Evolutionary conservation across 768 basidiomycete species (phyloP).

Genomic region (Tricholoma flavovirens): DNA sequence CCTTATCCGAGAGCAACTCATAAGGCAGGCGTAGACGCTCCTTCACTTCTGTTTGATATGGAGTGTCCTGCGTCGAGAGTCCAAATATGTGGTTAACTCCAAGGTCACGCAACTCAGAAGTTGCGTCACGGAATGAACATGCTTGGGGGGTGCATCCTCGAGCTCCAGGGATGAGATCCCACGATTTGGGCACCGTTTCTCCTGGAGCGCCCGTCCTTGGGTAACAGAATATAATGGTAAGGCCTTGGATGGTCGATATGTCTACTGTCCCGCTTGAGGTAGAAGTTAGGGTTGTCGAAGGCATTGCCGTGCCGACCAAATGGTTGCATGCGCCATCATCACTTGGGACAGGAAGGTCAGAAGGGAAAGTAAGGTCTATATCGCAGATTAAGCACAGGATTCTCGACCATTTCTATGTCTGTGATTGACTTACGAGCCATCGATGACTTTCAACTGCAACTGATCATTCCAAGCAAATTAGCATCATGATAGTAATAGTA

Average conservation of each 20-base stretch:
- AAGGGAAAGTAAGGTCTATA: constrained; percentile 9
- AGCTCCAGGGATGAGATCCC: constrained; percentile 20
- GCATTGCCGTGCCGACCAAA: constrained; percentile 10
- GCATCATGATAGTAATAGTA: no score
- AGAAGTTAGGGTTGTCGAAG: constrained; percentile 12
- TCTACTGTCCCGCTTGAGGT: constrained; percentile 14
- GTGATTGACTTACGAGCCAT: background rate
- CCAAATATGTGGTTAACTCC: constrained; percentile 18
- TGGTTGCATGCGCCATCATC: constrained; percentile 19
- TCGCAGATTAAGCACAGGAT: background rate
- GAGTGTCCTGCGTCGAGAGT: constrained; percentile 16
- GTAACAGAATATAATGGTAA: constrained; percentile 18
- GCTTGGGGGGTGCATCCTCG: constrained; percentile 20
- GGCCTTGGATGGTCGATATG: constrained; percentile 12
- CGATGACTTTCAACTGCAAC: background rate
- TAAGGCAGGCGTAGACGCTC: constrained; percentile 18
- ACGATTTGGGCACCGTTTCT: constrained; percentile 12
- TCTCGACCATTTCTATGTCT: background rate
- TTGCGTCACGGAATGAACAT: constrained; percentile 18
- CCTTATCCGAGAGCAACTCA: constrained; percentile 15
- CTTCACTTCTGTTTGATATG: constrained; percentile 17
- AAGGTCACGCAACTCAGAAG: constrained; percentile 11
- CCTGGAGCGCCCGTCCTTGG: constrained; percentile 17
- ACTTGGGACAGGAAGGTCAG: constrained; percentile 15
- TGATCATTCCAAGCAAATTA: background rate